Base-by-base conservation (phyloP, 169 alveolate genomes). In the Neospora caninum region DNA sequence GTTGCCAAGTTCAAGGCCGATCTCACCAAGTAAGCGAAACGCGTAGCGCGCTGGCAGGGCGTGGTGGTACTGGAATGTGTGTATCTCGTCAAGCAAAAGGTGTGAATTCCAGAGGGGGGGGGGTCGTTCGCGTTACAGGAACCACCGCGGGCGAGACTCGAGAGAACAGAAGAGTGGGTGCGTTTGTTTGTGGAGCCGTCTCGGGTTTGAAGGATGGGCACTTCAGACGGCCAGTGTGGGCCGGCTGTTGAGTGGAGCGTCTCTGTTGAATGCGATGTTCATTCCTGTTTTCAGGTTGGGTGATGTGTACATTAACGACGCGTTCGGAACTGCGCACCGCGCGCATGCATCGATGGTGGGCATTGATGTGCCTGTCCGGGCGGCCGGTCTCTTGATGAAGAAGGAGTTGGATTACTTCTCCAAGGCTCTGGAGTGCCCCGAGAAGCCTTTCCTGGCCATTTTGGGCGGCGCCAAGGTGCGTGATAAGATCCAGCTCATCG, bases 281-380 rank as follows among this genome's bases (percentile, higher is more conserved):
- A n/a, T n/a, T 49, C 39, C 86, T 36, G 99, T 25, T 99, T 98
- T 93, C 97, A 99, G 96, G 99, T 99, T 83, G 67, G 99, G 99
- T 39, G 99, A 99, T 91, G 84, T 99, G 29, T 99, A 96, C 97
- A 98, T 99, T 41, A 99, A 99, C 96, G 99, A 99, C 96, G 99
- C 99, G 41, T 99, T 99, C 94, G 99, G 99, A 25, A 98, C 99
- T 34, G 99, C 99, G 31, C 99, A 99, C 93, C 97, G 99, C 91
- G 99, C 99, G 45, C 99, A 99, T 94, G 97, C 99, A 78, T 98
- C 99, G 64, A 98, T 99, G 99, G 99, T 98, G 7, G 99, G 99
- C 43, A 97, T 99, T 0, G 96, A 98, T 80, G 94, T 98, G 54
- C 96, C 97, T 25, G 92, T 97, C 2, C 78, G 95, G 38, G 99